Conservation (phyloP, 2,329 filamentous ascomycete species). For the Geosmithia flava region DNA sequence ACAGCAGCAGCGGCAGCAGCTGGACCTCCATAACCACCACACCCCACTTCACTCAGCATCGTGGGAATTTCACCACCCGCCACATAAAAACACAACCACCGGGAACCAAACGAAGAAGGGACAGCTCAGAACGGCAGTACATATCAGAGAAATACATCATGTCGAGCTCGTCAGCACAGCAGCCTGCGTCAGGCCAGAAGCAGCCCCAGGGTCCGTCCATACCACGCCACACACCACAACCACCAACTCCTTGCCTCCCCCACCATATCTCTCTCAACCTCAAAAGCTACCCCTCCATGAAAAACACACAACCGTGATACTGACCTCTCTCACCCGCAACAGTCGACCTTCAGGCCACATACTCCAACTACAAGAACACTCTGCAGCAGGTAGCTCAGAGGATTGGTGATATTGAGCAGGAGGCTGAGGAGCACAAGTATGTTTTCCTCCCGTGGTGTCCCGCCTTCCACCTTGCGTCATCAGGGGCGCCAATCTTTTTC, state of each 20-base stretch:
- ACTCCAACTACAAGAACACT: conserved; percentile 63
- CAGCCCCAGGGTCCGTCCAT: conserved; percentile 49
- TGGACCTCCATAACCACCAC: neutral
- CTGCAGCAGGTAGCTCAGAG: conserved; percentile 91
- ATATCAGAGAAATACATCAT: neutral
- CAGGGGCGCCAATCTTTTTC: too few relatives aligned
- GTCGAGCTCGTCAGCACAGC: conserved; percentile 11
- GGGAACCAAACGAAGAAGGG: neutral
- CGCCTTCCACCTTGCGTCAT: neutral
- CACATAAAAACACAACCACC: neutral
- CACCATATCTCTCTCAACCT: conserved; percentile 2
- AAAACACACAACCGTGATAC: neutral
- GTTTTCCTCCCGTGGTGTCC: conserved; percentile 16
- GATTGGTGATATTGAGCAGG: conserved; percentile 95
- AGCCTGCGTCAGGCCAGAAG: conserved; percentile 48
- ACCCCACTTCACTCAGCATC: neutral
- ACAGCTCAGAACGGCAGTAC: neutral
- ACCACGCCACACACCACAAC: too few relatives aligned
- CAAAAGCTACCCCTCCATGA: neutral
- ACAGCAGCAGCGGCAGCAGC: neutral
- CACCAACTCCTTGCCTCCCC: neutral
- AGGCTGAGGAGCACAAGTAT: conserved; percentile 96
- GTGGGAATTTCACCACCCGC: neutral
- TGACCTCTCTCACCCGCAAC: neutral
- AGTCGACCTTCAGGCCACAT: conserved; percentile 62